Evolutionary conservation across 192 early-diverging fungal genomes (phyloP).

Genomic region (Mortierella alpina): DNA sequence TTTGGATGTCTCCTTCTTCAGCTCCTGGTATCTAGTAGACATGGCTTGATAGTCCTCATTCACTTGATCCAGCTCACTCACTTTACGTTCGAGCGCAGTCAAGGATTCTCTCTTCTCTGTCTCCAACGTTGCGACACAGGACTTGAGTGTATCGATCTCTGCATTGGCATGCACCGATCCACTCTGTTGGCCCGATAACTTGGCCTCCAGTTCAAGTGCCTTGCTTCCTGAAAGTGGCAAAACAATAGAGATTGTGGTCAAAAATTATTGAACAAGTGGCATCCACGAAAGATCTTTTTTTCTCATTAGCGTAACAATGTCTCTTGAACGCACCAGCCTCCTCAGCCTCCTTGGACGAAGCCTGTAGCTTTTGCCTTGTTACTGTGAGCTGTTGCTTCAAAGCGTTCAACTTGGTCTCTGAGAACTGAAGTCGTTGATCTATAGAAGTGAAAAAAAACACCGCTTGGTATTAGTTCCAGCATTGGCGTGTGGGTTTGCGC

Average conservation of each 20-base stretch:
- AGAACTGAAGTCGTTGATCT: slow-evolving; percentile 47
- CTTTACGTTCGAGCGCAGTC: slow-evolving; percentile 36
- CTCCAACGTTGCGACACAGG: slow-evolving; percentile 31
- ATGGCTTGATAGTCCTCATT: slow-evolving; percentile 43
- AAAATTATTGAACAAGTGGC: background rate
- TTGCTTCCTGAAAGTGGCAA: slow-evolving; percentile 8
- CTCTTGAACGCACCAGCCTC: slow-evolving; percentile 26
- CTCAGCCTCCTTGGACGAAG: slow-evolving; percentile 13
- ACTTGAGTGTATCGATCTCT: slow-evolving; percentile 21
- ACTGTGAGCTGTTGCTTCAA: slow-evolving; percentile 23
- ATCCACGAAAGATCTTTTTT: background rate
- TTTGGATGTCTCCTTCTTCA: slow-evolving; percentile 36
- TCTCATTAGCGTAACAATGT: background rate
- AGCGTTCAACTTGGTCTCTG: slow-evolving; percentile 30
- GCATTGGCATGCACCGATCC: slow-evolving; percentile 34
- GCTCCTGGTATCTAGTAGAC: slow-evolving; percentile 27
- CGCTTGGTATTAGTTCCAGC: background rate
- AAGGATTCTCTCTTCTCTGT: slow-evolving; percentile 36
- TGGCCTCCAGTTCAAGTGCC: slow-evolving; percentile 17
- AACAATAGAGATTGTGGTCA: background rate
- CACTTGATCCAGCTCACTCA: slow-evolving; percentile 32
- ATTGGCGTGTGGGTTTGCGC: background rate
- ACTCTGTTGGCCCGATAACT: slow-evolving; percentile 30
- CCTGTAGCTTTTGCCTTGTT: slow-evolving; percentile 18
- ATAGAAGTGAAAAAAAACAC: background rate